phyloP scores from a whole-genome alignment of 2,329 filamentous ascomycete genomes.

The Leptoxyphium fumago region DNA sequence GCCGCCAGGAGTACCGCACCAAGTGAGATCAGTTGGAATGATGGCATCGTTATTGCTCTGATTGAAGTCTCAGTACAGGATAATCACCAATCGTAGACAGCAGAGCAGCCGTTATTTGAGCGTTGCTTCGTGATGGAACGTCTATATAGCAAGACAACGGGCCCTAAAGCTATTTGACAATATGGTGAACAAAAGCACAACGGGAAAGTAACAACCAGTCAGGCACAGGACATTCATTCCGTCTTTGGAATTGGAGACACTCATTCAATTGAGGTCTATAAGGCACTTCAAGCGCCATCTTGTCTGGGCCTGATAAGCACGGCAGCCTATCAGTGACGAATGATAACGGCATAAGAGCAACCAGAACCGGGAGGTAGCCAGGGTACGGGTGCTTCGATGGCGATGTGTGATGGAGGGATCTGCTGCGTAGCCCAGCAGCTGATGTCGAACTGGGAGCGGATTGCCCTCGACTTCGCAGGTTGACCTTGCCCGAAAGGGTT shows the following conservation, averaged over 20 bases:
- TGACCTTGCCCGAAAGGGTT: constrained; percentile 1
- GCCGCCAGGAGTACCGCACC: constrained; percentile 10
- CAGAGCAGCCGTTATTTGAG: no score
- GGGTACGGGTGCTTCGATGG: neutral
- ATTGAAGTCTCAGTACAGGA: no score
- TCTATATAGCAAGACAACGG: no score
- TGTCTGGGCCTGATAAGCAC: neutral
- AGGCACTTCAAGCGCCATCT: neutral
- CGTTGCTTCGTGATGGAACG: no score
- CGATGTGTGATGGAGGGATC: no score
- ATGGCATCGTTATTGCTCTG: no score
- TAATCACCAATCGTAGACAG: no score
- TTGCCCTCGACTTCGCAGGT: neutral
- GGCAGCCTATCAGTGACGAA: neutral
- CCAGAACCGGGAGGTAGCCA: neutral
- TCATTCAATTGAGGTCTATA: neutral
- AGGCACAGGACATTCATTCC: constrained; percentile 1
- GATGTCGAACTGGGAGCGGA: no score
- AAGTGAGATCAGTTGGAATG: neutral
- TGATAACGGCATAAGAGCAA: neutral
- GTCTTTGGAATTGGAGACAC: constrained; percentile 1
- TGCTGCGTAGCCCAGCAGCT: no score
- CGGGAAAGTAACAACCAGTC: no score
- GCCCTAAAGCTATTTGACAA: no score
- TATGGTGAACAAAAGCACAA: no score